Conservation (phyloP, 495 filamentous ascomycete genomes). For the Aspergillus taichungensis region DNA sequence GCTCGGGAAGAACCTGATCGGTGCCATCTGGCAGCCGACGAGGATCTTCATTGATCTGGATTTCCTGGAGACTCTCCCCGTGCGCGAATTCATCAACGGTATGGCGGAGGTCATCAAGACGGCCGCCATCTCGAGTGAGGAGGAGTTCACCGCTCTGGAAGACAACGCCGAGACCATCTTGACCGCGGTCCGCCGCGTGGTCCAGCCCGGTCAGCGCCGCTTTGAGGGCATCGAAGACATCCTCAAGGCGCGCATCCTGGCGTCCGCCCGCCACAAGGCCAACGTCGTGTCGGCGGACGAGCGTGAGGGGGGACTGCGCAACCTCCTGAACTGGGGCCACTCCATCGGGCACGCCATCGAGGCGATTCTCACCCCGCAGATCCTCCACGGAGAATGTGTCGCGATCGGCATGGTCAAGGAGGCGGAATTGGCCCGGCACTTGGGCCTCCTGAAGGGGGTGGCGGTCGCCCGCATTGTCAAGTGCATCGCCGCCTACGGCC, state of each 20-base stretch:
- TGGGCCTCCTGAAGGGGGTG: conserved; percentile 77
- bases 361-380: conserved; percentile 88
- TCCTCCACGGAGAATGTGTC: conserved; percentile 91
- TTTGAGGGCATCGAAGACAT: conserved; percentile 63
- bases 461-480: conserved; percentile 86
- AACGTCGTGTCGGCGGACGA: conserved; percentile 90
- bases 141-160: conserved; percentile 80
- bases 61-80: conserved; percentile 86
- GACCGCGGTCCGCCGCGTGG: conserved; percentile 53
- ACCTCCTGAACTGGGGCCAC: conserved; percentile 95
- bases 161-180: conserved; percentile 68
- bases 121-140: conserved; percentile 87
- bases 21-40: conserved; percentile 92
- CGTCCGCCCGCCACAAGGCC: conserved; percentile 84
- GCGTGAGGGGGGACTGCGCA: conserved; percentile 86
- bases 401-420: conserved; percentile 98
- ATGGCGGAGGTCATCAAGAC: conserved; percentile 99
- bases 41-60: conserved; percentile 89
- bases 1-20: conserved; percentile 93
- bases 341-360: conserved; percentile 97
- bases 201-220: conserved; percentile 43
- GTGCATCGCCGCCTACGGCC: conserved; percentile 84
- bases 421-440: conserved; percentile 82
- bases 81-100: conserved; percentile 93
- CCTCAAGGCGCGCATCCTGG: conserved; percentile 79